A percentile compares a stretch with the other conserved stretches of the same genome.
These are phyloP conservation scores for Hygrophorus russula DNA, from an alignment of 768 basidiomycete species.

Conservation along the genomic window DNA sequence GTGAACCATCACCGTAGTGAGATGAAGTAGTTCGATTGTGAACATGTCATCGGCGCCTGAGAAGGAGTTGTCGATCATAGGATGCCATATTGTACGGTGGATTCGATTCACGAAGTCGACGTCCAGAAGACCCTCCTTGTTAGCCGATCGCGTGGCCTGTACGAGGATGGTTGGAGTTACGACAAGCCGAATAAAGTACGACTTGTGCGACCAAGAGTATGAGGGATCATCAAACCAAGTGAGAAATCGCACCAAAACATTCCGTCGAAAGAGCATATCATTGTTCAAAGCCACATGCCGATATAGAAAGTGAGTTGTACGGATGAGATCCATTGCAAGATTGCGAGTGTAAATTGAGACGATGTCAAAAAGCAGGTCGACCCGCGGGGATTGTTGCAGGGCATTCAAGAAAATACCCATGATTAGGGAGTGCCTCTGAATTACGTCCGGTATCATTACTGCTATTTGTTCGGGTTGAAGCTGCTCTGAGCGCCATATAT, in stretches of 20 bases:
- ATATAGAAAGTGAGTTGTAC: constrained; percentile 77
- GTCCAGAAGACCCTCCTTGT: constrained; percentile 56
- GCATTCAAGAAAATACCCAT: constrained; percentile 69
- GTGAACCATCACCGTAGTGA: constrained; percentile 84
- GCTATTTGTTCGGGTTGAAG: constrained; percentile 31
- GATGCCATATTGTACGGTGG: constrained; percentile 73
- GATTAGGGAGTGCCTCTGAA: constrained; percentile 54
- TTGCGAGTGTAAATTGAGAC: constrained; percentile 71
- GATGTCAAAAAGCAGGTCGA: constrained; percentile 85
- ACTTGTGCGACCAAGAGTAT: constrained; percentile 66
- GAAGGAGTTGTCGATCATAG: constrained; percentile 49
- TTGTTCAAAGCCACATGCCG: constrained; percentile 68
- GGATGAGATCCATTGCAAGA: constrained; percentile 72
- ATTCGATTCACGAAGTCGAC: constrained; percentile 58
- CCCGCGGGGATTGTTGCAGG: constrained; percentile 57
- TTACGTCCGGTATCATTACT: constrained; percentile 34
- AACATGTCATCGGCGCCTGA: constrained; percentile 69
- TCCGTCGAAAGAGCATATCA: constrained; percentile 63
- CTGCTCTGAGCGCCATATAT: constrained; percentile 56
- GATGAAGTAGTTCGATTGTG: constrained; percentile 81
- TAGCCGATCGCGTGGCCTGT: constrained; percentile 46
- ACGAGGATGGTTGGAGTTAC: constrained; percentile 80
- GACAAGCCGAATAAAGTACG: constrained; percentile 68
- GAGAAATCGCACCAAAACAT: constrained; percentile 75
- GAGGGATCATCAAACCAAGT: constrained; percentile 65